Evolutionary conservation across 345 rosid genomes (phyloP), one percentile per base, ranked within the genome.

Genomic region (Eucalyptus microcorys): DNA sequence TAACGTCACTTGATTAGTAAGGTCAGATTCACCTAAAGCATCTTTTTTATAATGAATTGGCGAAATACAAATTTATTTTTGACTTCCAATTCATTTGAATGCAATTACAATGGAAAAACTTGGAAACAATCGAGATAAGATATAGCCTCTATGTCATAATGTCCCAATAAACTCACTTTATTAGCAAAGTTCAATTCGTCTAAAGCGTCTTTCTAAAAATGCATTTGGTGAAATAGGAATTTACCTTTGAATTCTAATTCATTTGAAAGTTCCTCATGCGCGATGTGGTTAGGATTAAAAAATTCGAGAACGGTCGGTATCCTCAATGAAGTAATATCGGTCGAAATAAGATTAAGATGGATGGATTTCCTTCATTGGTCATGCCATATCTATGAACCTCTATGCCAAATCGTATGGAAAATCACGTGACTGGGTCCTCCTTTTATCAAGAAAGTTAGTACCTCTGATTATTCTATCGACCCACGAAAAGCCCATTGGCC

Each of bases 31-130:
- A 9, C 10, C 24, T 52, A 52, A 52, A 52, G 10, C 1, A 52
- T 52, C 24, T 52, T 52, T 52, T 1, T 52, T 52, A 19, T 4
- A 52, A 52, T 1, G 5, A 10, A 19, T 0, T 7, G 1, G 5
- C 0, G 5, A 52, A 52, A 52, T 10, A 52, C 0, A 1, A 0
- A 52, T 52, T 52, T 52, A 19, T 52, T 2, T 52, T 52, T 52
- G 24, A 4, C 10, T 52, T 52, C 10, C 4, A 0, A 52, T 52
- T 52, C 4, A 52, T 52, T 52, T 52, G 57, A 52, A 52, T 19
- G 26, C 5, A 2, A 4, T 1, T 19, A 52, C 10, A 2, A 3
- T 52, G 4, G 57, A 52, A 52, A 52, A 52, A 52, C 26, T 52
- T 52, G 24, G 55, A 52, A 52, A 19, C 10, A 19, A 19, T 52